A percentile compares a stretch with the other conserved stretches of the same genome.
These are phyloP conservation scores for Thelonectria discophora DNA, from an alignment of 2,329 filamentous ascomycete genomes.

Conservation along the genomic window DNA sequence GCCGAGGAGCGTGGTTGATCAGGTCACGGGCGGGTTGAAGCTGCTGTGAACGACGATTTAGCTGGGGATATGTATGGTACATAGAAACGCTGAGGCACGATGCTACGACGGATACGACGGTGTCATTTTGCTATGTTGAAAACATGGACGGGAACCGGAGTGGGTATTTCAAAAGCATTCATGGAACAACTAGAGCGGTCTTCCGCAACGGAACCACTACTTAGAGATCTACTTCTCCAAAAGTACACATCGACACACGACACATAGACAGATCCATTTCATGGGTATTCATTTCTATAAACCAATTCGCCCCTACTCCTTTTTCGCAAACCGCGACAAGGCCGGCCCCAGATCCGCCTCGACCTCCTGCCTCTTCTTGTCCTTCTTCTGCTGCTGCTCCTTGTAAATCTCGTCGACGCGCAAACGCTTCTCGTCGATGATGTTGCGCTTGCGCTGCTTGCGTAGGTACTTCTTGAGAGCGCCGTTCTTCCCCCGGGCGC, in stretches of 20 bases:
- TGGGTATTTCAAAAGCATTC: constrained; percentile 21
- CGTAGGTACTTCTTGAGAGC: constrained; percentile 86
- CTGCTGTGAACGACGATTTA: constrained; percentile 65
- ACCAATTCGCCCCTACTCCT: constrained; percentile 54
- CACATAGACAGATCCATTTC: constrained; percentile 1
- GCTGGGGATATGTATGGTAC: background rate
- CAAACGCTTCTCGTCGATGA: constrained; percentile 94
- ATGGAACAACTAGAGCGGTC: constrained; percentile 19
- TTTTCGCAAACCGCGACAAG: constrained; percentile 83
- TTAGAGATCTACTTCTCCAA: background rate
- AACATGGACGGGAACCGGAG: constrained; percentile 19
- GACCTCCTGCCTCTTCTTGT: constrained; percentile 69
- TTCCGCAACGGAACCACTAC: constrained; percentile 7
- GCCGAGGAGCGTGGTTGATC: constrained; percentile 86
- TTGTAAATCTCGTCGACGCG: constrained; percentile 85
- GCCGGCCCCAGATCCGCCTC: constrained; percentile 84
- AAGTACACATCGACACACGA: background rate
- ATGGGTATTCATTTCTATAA: constrained; percentile 41
- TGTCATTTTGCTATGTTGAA: constrained; percentile 13
- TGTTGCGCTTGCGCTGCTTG: constrained; percentile 91
- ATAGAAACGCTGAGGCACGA: constrained; percentile 4
- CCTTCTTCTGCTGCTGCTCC: constrained; percentile 72
- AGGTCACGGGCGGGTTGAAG: constrained; percentile 86
- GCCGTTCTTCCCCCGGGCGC: constrained; percentile 88
- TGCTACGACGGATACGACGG: constrained; percentile 5